Evolutionary conservation across 768 basidiomycete genomes (phyloP), one percentile per base, ranked within the genome.

Genomic region (Amanita rimosa): DNA sequence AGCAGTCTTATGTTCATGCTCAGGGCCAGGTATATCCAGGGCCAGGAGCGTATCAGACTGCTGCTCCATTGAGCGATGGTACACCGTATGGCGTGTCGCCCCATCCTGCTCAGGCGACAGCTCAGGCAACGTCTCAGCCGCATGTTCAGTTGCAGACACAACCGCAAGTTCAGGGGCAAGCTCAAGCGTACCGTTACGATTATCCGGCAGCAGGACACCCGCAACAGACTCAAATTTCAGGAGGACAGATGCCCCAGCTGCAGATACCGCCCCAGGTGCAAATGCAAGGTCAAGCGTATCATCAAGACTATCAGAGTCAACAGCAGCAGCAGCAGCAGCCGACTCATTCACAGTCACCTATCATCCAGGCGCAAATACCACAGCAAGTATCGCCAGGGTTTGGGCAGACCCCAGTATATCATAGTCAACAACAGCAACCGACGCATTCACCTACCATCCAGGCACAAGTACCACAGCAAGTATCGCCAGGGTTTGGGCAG

Each of bases 211-310:
- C 63, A 62, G 42, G 50, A 54, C 4, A 39, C 38, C 11, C 38
- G 10, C n/a, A 64, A 67, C 48, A 44, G 44, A 16, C 61, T 64
- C 36, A 45, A 47, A 6, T 60, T 63, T 13, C 31, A 13, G 31
- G 11, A 13, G 31, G 31, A 13, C 31, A 31, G 31, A 13, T 31
- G 31, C 31, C 13, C 11, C 31, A 31, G 13, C 13, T 5, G 33
- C 53, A 54, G 19, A 64, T 60, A 35, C 51, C 52, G 17, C 55
- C 54, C 4, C 60, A 62, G 41, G 27, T 33, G 4, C 26, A 50
- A 33, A 48, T 38, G 3, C 55, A 46, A 31, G 26, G 22, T 17
- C 29, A 51, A 41, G 52, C 34, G 1, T 53, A 49, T 21, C 52
- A 54, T 45, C 34, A 38, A 1, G 49, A 53, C 14, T 29, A 40